Base-by-base conservation (phyloP, 768 basidiomycete species). In the Leccinellum luteum region DNA sequence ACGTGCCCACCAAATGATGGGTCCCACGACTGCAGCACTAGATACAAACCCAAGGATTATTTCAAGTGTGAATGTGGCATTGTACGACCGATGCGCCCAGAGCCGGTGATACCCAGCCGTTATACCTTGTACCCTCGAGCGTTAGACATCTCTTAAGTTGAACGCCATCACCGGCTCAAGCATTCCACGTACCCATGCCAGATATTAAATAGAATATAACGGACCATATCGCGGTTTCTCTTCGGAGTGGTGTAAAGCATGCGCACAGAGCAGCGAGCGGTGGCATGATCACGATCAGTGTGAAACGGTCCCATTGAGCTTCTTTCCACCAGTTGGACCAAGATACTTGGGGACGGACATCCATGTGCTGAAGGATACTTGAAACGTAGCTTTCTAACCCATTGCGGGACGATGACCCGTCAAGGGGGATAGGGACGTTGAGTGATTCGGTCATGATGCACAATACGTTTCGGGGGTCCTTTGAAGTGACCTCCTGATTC, bases 301-400 rank as follows among this genome's bases (percentile, higher is more conserved):
- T 63, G 68, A 87, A 79, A 64, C 80, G 86, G 64, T 90, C 79
- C 82, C 85, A 92, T 71, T 87, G 83, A 62, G 89, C 72, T 64
- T 90, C 85, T 41, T 74, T 78, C 67, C 70, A 69, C 63, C 81
- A 73, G 64, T 84, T 89, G 27, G 70, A 64, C 81, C 78, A 83
- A 10, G 77, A 76, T 57, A 89, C 73, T 1, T 85, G 86, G 0
- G 87, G 87, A 6, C 84, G 79, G 8, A 83, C 69, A 68, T 86
- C 85, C 57, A 79, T 75, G 34, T 79, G 84, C 62, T 78, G 79
- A 67, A 90, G 78, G 14, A 83, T 86, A 70, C 85, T 77, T 41
- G 82, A 75, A 70, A 87, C 86, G 68, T 89, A 89, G 76, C 86
- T 89, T 73, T 89, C 87, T 41, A 84, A 82, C 56, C 85, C 82